These are phyloP conservation scores for Colletotrichum echinochloae DNA, from an alignment of 2,329 filamentous ascomycete species.

Conservation along the genomic window DNA sequence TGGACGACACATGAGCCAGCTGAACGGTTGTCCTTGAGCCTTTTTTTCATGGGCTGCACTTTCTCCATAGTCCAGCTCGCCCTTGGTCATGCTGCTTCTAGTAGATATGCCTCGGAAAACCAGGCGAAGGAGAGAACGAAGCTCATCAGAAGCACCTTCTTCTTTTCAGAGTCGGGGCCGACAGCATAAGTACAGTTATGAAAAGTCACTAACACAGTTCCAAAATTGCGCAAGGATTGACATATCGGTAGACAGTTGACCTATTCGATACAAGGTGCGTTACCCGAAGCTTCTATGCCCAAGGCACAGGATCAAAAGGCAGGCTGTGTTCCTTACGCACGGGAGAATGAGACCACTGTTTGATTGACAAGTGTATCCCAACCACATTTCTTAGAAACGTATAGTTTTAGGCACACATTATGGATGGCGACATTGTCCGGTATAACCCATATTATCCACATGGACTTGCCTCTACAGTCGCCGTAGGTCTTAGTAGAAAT, in stretches of 20 bases:
- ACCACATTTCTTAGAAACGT: too few relatives aligned
- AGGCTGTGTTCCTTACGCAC: neutral
- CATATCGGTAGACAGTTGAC: neutral
- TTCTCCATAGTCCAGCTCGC: neutral
- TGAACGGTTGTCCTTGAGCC: neutral
- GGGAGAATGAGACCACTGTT: neutral
- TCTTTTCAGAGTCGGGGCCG: too few relatives aligned
- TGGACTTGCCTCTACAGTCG: neutral
- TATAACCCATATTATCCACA: rapidly evolving
- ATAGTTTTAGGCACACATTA: neutral
- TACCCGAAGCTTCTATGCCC: neutral
- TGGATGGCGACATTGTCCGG: neutral
- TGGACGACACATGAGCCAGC: neutral
- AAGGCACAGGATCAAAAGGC: neutral
- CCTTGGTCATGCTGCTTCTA: too few relatives aligned
- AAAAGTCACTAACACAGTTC: neutral
- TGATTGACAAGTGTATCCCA: neutral
- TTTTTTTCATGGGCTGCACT: neutral
- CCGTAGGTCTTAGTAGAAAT: neutral
- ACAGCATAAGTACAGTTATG: neutral
- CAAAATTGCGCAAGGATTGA: neutral
- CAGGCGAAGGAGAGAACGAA: too few relatives aligned
- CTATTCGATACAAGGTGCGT: neutral
- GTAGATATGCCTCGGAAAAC: neutral
- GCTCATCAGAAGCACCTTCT: neutral